A percentile compares a stretch with the other conserved stretches of the same genome.
phyloP scores from a whole-genome alignment of 345 rosid genomes.

The Mercurialis annua region DNA sequence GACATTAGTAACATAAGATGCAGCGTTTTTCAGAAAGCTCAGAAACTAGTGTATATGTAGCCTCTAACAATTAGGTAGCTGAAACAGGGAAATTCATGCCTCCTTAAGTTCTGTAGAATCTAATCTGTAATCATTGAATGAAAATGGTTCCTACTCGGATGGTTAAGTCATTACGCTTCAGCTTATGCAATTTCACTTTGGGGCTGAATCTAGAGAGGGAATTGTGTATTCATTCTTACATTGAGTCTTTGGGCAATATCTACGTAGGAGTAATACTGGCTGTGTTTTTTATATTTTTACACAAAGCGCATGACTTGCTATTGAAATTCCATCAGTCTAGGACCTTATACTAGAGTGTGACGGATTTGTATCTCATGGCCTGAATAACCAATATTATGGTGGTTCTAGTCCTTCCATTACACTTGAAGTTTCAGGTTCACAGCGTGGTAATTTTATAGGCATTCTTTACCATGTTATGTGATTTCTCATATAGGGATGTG shows the following conservation, averaged over 20 bases:
- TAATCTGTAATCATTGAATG: not conserved
- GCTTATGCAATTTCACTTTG: not conserved
- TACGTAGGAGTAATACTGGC: not conserved
- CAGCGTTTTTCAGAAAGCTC: no score
- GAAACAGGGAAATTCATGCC: not conserved
- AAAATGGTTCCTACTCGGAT: not conserved
- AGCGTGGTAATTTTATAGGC: not conserved
- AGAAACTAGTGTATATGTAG: no score
- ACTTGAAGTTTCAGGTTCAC: not conserved
- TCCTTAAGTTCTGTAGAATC: not conserved
- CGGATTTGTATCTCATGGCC: not conserved
- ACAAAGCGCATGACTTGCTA: no score
- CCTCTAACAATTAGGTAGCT: no score
- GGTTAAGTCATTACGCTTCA: not conserved
- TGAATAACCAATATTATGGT: not conserved
- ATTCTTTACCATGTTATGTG: not conserved
- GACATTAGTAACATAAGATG: not conserved
- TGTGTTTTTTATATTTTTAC: not conserved
- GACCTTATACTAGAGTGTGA: not conserved
- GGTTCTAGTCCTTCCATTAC: not conserved
- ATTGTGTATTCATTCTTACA: not conserved
- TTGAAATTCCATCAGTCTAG: not conserved
- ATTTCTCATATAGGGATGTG: not conserved
- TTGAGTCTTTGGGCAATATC: not conserved
- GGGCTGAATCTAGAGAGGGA: no score